Conservation (phyloP, 225 moss, liverwort and hornwort species). For the Polytrichum formosum region DNA sequence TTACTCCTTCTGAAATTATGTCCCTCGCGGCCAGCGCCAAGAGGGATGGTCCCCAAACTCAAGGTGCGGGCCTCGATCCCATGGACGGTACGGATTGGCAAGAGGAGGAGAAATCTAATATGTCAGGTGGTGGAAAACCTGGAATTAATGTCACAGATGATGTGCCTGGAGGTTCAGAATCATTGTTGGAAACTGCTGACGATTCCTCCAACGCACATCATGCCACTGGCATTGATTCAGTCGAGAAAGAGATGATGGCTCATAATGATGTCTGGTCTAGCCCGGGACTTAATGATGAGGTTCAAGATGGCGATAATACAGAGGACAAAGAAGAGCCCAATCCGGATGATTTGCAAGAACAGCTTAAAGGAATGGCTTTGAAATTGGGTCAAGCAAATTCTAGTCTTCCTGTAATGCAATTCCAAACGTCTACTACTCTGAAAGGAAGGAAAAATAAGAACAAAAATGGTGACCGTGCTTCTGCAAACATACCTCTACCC, state of each 20-base stretch:
- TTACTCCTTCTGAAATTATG: conserved; percentile 85
- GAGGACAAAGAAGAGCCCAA: conserved; percentile 56
- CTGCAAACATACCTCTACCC: conserved; percentile 28
- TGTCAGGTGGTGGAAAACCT: conserved; percentile 5
- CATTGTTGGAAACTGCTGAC: conserved; percentile 20
- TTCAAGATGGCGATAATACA: conserved; percentile 51
- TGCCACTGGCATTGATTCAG: conserved; percentile 23
- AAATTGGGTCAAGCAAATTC: conserved; percentile 55
- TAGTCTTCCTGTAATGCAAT: conserved; percentile 36
- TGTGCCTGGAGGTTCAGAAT: conserved; percentile 24
- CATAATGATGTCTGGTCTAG: conserved; percentile 21
- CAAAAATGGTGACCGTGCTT: conserved; percentile 51
- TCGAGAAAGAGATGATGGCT: conserved; percentile 34
- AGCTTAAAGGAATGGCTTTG: conserved; percentile 50
- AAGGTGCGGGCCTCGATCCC: conserved; percentile 32
- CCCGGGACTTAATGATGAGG: conserved; percentile 30
- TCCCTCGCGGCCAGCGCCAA: conserved; percentile 77
- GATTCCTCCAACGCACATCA: conserved; percentile 30
- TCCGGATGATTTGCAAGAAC: conserved; percentile 63
- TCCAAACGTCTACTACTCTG: conserved; percentile 56
- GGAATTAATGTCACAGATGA: conserved; percentile 16
- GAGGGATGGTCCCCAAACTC: conserved; percentile 37
- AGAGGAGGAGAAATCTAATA: conserved; percentile 19
- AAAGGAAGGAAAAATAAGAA: conserved; percentile 95
- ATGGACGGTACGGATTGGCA: conserved; percentile 39